Evolutionary conservation across 192 early-diverging fungal genomes (phyloP), one percentile per base, ranked within the genome.

Genomic region (Podila horticola): DNA sequence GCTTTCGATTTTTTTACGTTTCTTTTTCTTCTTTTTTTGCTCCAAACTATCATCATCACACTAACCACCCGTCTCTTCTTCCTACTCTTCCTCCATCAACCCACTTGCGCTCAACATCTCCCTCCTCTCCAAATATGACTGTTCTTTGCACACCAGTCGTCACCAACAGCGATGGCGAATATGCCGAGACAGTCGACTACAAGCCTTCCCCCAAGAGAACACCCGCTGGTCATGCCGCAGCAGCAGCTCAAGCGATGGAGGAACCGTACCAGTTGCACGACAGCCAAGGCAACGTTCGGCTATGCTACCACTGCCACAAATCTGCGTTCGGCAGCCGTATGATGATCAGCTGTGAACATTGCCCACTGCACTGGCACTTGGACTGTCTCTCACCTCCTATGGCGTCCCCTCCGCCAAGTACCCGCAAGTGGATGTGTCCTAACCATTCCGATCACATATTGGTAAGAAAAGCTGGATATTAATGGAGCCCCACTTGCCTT

Each of bases 351-450:
- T 89, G 88, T 62, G 87, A 88, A 55, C 84, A 85, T 58, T 89
- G 88, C 58, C 62, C 84, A 29, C 52, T 88, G 9, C 75, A 83
- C 51, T 89, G 88, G 88, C 88, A 89, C 50, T 55, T 89, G 49
- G 88, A 89, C 49, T 89, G 88, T 62, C 58, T 88, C 22, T 79
- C 83, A 15, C 88, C 85, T 12, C 85, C 88, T 6, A 67, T 88
- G 84, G 73, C 85, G 17, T 72, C 68, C 24, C 70, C 87, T 50
- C 88, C 88, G 10, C 83, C 82, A 29, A 65, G 34, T 4, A 55
- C 74, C 24, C 82, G 73, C 50, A 88, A 86, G 60, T 89, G 88
- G 88, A 88, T 86, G 82, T 89, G 88, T 55, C 88, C 88, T 10
- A 87, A 85, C 19, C 88, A 89, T 60, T 71, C 64, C 12, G 85